Evolutionary conservation across 495 filamentous ascomycete species (phyloP), one percentile per base, ranked within the genome.

Genomic region (Talaromyces nanjingensis): DNA sequence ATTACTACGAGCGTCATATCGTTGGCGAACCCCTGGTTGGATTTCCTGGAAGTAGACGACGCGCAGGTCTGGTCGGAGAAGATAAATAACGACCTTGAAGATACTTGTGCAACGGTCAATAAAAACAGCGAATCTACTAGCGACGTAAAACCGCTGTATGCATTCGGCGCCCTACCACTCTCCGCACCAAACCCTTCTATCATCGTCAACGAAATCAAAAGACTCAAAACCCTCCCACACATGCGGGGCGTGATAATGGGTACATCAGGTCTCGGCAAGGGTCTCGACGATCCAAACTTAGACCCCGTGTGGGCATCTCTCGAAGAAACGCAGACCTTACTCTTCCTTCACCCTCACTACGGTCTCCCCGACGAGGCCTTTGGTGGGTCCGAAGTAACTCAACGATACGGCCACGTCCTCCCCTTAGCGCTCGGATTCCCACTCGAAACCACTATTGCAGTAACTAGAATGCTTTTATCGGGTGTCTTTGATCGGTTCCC

Each of bases 311-410:
- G 90, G 77, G 69, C 74, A 4, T 86, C 88, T 0, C 73, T 98
- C 2, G 80, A 91, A 54, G 81, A 84, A 39, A 82, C 83, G 0
- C 70, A 79, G 42, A 76, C 87, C 24, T 74, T 91, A 16, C 74
- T 96, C 25, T 97, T 98, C 75, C 75, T 98, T 16, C 93, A 98
- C 73, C 93, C 93, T 37, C 93, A 97, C 74, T 97, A 98, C 71
- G 93, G 93, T 3, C 81, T 98, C 0, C 92, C 91, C 0, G 80
- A 81, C 59, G 81, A 83, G 18, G 92, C 96, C 9, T 97, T 88
- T 74, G 93, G 93, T 0, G 80, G 80, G 2, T 24, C 76, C 0
- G 76, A 76, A 42, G 70, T 65, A 0, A 76, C 68, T 14, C 82
- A 81, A 8, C 78, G 87, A 29, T 97, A 94, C 74, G 93, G 93